Evolutionary conservation across 2,329 filamentous ascomycete species (phyloP), one percentile per base, ranked within the genome.

Genomic region (Ophiocordyceps sinensis): DNA sequence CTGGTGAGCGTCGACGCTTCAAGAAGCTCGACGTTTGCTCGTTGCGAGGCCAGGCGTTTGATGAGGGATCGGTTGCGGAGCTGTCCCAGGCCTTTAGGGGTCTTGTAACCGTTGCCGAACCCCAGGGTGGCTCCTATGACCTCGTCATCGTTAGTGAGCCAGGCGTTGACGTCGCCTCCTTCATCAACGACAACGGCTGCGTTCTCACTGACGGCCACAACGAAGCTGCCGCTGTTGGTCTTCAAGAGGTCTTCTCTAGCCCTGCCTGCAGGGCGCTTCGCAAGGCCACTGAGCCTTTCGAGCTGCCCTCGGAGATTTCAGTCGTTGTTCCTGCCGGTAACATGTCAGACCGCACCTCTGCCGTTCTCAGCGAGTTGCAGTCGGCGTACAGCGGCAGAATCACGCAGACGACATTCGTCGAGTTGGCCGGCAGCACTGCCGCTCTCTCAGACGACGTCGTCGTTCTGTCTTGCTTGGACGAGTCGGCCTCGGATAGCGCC

Each of bases 181-280:
- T 42, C 31, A 38, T 47, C 37, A 50, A 49, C 28, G 48, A 47
- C 1, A 45, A 75, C 2, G 79, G 79, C 36, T 78, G 82, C 54
- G 70, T 49, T 11, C 29, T 51, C 26, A 44, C 49, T 17, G 45
- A 49, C 15, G 48, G 47, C 15, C 37, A 47, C 19, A 45, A 46
- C 36, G 47, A 43, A 4, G 41, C 12, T 11, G 8, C 45, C 19
- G 37, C 47, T 13, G 39, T 41, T 37, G 44, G 43, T 30, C 40
- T 50, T 1, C 36, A 38, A 17, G 40, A 44, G 9, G 21, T 47
- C n/a, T 50, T 50, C 40, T 38, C 45, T 10, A 44, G 40, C 10
- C 36, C 47, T 11, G 5, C 14, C 2, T 42, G 34, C 40, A 47
- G 26, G 29, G 47, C 43, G 12, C 41, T 47, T 31, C 45, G 44